These are phyloP conservation scores for Taphrina flavorubra DNA, from an alignment of 1,139 yeast species.

Conservation along the genomic window DNA sequence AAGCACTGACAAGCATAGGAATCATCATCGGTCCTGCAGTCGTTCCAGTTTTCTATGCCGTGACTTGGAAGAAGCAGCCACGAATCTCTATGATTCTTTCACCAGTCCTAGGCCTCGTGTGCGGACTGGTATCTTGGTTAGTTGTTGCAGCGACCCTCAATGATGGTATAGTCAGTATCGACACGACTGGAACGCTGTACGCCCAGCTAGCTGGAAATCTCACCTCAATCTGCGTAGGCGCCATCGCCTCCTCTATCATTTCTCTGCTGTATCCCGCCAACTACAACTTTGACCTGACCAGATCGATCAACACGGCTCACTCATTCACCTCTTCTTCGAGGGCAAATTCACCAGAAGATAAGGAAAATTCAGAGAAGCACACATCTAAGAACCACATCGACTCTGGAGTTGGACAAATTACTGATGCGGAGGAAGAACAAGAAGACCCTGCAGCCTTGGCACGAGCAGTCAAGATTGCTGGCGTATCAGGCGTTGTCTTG, in stretches of 20 bases:
- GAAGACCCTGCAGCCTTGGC: constrained; percentile 27
- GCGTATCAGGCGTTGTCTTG: constrained; percentile 48
- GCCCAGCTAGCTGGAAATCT: constrained; percentile 54
- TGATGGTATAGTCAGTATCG: constrained; percentile 45
- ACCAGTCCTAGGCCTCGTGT: constrained; percentile 50
- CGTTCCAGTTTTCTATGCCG: constrained; percentile 55
- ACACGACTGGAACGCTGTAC: constrained; percentile 50
- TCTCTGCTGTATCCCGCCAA: constrained; percentile 52
- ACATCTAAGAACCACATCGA: constrained; percentile 14
- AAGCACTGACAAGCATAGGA: constrained; percentile 44
- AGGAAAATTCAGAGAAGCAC: constrained; percentile 8
- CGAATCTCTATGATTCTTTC: constrained; percentile 46
- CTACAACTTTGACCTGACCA: constrained; percentile 53
- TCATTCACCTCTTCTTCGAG: background rate
- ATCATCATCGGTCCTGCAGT: constrained; percentile 57
- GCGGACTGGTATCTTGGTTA: constrained; percentile 52
- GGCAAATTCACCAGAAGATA: constrained; percentile 3
- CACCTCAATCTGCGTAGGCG: constrained; percentile 48
- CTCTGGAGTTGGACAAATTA: constrained; percentile 9
- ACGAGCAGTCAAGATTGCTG: constrained; percentile 48
- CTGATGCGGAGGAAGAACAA: constrained; percentile 14
- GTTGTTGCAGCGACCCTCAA: constrained; percentile 46
- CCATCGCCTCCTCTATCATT: constrained; percentile 18
- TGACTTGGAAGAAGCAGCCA: constrained; percentile 54
- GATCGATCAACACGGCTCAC: constrained; percentile 48